Evolutionary conservation across 495 filamentous ascomycete genomes (phyloP).

Genomic region (Penicillium mononematosum): DNA sequence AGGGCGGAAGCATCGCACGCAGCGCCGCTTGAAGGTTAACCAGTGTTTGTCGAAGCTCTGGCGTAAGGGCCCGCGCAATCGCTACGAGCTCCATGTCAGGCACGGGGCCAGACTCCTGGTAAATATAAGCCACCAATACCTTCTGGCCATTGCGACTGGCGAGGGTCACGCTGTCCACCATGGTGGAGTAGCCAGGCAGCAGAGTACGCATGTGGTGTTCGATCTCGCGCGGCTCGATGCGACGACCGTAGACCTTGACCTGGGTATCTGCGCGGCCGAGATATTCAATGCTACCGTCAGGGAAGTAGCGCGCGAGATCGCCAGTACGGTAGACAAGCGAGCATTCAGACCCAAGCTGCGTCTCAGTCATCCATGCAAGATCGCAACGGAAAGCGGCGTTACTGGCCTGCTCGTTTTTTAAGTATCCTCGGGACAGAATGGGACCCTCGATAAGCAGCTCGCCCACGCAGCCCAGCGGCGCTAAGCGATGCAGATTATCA

Average conservation of each 20-base stretch:
- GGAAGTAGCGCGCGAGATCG: conserved; percentile 25
- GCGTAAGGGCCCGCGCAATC: no score
- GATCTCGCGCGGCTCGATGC: conserved; percentile 44
- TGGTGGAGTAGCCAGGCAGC: no score
- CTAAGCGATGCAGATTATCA: conserved; percentile 45
- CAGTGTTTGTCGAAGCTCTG: no score
- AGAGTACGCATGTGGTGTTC: conserved; percentile 29
- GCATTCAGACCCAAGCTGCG: background rate
- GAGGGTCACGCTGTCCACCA: no score
- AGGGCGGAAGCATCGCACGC: conserved; percentile 3
- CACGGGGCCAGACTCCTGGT: conserved; percentile 4
- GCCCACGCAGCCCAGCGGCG: conserved; percentile 52
- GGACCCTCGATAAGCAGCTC: conserved; percentile 58
- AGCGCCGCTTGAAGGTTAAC: no score
- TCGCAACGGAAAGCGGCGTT: conserved; percentile 8
- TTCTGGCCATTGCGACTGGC: no score
- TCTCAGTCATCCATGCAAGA: background rate
- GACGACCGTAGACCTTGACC: conserved; percentile 48
- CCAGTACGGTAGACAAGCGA: background rate
- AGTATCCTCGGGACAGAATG: conserved; percentile 49
- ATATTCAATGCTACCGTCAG: conserved; percentile 48
- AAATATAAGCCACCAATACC: conserved; percentile 13
- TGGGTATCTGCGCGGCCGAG: conserved; percentile 56
- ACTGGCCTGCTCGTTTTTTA: conserved; percentile 48
- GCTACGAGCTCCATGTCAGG: no score